These are phyloP conservation scores for Leccinum barrowsii DNA, from an alignment of 768 basidiomycete species.

Conservation along the genomic window DNA sequence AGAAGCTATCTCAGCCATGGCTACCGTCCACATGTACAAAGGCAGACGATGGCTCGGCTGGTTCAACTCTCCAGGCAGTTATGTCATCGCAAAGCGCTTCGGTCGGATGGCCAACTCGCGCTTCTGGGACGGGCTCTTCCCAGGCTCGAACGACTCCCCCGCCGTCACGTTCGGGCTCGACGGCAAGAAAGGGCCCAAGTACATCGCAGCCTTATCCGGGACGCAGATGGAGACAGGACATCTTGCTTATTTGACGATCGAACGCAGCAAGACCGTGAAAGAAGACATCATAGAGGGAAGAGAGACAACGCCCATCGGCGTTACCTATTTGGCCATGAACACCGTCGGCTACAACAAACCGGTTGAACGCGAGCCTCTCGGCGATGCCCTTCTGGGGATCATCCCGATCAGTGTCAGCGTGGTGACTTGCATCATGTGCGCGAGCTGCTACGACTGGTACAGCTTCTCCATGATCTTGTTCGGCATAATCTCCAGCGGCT, in stretches of 20 bases:
- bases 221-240: slow-evolving; percentile 27
- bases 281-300: background rate
- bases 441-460: slow-evolving; percentile 26
- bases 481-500: slow-evolving; percentile 32
- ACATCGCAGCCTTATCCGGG: slow-evolving; percentile 29
- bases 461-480: slow-evolving; percentile 31
- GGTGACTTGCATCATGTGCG: slow-evolving; percentile 24
- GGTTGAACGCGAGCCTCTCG: background rate
- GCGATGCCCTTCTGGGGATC: slow-evolving; percentile 10
- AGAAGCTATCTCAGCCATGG: slow-evolving; percentile 36
- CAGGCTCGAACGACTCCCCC: slow-evolving; percentile 25
- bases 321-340: slow-evolving; percentile 23
- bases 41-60: slow-evolving; percentile 34
- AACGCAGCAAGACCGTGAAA: slow-evolving; percentile 3
- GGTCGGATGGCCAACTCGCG: slow-evolving; percentile 29
- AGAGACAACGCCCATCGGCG: slow-evolving; percentile 4
- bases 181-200: slow-evolving; percentile 29
- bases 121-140: slow-evolving; percentile 34
- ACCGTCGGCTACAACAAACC: background rate
- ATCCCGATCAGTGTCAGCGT: slow-evolving; percentile 26
- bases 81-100: slow-evolving; percentile 31
- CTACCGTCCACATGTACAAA: slow-evolving; percentile 28
- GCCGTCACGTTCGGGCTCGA: slow-evolving; percentile 28
- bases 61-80: slow-evolving; percentile 36
- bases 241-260: slow-evolving; percentile 25